Evolutionary conservation across 306 rosid species (phyloP).

Genomic region (Cucurbita moschata): DNA sequence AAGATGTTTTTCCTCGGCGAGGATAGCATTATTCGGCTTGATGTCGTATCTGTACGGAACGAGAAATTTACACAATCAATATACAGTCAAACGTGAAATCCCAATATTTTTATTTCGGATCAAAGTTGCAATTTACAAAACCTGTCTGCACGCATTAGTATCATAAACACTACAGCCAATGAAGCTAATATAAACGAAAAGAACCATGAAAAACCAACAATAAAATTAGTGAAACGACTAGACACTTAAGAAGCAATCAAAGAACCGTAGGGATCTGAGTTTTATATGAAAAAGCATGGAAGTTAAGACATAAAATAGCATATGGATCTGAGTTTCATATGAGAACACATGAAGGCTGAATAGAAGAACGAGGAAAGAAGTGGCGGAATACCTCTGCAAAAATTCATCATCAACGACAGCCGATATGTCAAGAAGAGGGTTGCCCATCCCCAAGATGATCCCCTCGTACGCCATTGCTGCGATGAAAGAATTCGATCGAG

Average conservation of each 20-base stretch:
- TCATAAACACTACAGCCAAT: neutral
- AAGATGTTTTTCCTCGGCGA: slow-evolving; percentile 87
- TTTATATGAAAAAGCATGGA: neutral
- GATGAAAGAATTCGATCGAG: neutral
- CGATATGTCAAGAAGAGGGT: slow-evolving; percentile 84
- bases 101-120: neutral
- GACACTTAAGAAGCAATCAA: neutral
- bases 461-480: slow-evolving; percentile 48
- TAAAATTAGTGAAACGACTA: neutral
- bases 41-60: slow-evolving; percentile 43
- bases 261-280: neutral
- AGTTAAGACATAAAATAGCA: too few species aligned
- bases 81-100: neutral
- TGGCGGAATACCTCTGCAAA: slow-evolving; percentile 28
- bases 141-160: neutral
- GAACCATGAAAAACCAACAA: neutral
- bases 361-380: neutral
- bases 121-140: neutral
- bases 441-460: slow-evolving; percentile 80
- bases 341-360: neutral
- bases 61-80: neutral
- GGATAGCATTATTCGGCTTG: slow-evolving; percentile 68
- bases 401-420: slow-evolving; percentile 62
- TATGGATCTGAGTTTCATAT: too few species aligned
- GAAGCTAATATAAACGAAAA: neutral